Base-by-base conservation (phyloP, 306 rosid genomes). In the Dalbergia cochinchinensis region DNA sequence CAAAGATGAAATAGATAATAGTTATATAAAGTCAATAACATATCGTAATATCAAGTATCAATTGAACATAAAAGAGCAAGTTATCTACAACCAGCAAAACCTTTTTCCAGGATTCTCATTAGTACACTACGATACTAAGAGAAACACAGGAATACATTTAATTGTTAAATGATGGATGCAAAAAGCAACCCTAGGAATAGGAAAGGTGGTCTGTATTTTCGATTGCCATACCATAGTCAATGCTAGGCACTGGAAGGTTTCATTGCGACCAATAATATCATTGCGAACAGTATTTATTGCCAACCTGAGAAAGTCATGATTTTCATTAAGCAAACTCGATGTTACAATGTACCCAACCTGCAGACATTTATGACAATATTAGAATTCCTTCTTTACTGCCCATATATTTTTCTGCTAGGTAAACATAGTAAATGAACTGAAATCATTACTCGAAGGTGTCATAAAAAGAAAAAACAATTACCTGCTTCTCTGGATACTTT, bases 311-410 rank as follows among this genome's bases (percentile, higher is more conserved):
- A 96, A 96, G 90, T 96, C 99, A n/a, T 96, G 99, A 92, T 96
- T 96, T 89, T 96, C 99, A 80, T 96, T 96, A 54, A 96, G 97
- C 85, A 96, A 88, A 86, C 92, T 90, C 51, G 99, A 69, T 47
- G 99, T 96, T 84, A 90, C 99, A 73, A 96, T 96, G 89, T 96
- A 96, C 80, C 99, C 99, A 88, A 96, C 99, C 99, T 96, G 97
- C 93, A 81, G 74, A 63, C 57, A 86, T 80, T 83, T 62, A 72
- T 41, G 64, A 47, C 58, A 83, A 54, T 55, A 77, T 77, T 80
- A 80, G 76, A 63, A 74, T 81, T 64, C 69, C 63, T 35, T 53
- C 71, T 61, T 53, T 72, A 45, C 78, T 51, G 37, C 60, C 65
- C 68, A 71, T 7, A 72, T 34, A 67, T 71, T 86, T 50, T 15